A percentile compares a stretch with the other conserved stretches of the same genome.
These are phyloP conservation scores for Naematelia encephala DNA, from an alignment of 768 basidiomycete genomes.

Conservation along the genomic window DNA sequence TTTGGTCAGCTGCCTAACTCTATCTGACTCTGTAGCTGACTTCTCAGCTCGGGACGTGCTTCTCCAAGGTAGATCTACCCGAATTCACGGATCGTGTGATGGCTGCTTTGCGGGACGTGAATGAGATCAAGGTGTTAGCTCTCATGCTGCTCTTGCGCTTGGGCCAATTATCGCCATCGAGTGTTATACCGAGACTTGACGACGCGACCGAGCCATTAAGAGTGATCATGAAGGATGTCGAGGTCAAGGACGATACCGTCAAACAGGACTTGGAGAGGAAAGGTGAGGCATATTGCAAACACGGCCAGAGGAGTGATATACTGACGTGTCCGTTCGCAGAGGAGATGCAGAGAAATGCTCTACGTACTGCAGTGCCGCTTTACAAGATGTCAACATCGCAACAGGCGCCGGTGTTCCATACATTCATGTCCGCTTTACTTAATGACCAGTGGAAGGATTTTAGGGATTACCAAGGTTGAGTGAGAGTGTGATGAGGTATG, in stretches of 20 bases:
- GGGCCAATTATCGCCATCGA: conserved; percentile 76
- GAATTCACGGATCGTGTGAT: conserved; percentile 78
- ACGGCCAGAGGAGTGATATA: neutral
- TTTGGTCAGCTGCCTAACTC: conserved; percentile 58
- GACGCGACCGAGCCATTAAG: conserved; percentile 68
- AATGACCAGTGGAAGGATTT: conserved; percentile 38
- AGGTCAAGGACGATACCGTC: conserved; percentile 84
- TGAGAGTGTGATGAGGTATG: neutral
- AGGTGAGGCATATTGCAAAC: conserved; percentile 15
- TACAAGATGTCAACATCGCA: conserved; percentile 68
- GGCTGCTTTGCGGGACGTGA: conserved; percentile 79
- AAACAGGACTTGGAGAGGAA: conserved; percentile 91
- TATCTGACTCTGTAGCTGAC: conserved; percentile 1
- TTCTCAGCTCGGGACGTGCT: conserved; percentile 60
- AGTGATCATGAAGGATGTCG: conserved; percentile 75
- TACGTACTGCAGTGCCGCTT: conserved; percentile 81
- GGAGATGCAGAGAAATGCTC: conserved; percentile 84
- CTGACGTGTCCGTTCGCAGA: conserved; percentile 66
- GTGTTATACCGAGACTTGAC: conserved; percentile 56
- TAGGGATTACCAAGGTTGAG: conserved; percentile 37
- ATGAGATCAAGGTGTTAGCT: conserved; percentile 95
- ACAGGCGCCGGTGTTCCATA: conserved; percentile 70
- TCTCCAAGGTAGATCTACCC: conserved; percentile 79
- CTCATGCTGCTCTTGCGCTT: conserved; percentile 94
- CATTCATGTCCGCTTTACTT: conserved; percentile 62